Conservation (phyloP, 1,284 basidiomycete genomes). For the Stereum hirsutum region DNA sequence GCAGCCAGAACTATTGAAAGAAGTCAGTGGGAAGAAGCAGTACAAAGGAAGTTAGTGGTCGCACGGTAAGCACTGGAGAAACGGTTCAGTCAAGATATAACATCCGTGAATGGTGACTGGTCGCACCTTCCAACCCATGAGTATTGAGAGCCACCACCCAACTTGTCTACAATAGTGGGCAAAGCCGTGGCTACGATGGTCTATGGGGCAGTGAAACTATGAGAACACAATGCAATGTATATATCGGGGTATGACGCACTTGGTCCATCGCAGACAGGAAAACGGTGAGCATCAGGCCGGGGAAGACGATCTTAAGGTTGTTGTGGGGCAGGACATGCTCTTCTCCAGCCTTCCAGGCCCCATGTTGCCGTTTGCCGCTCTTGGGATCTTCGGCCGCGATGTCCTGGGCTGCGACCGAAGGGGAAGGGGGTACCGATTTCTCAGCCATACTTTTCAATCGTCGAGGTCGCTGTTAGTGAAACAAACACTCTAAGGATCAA, state of each 20-base stretch:
- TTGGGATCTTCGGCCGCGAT: not conserved
- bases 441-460: too few species aligned
- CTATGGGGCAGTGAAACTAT: conserved; percentile 22
- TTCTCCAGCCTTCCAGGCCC: conserved; percentile 27
- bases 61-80: not conserved
- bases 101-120: too few species aligned
- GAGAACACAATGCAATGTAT: not conserved
- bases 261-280: conserved; percentile 35
- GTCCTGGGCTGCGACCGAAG: not conserved
- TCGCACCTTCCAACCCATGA: conserved; percentile 74
- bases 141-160: conserved; percentile 62
- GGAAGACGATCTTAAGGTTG: conserved; percentile 29
- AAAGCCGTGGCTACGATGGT: conserved; percentile 77
- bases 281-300: conserved; percentile 29
- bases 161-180: conserved; percentile 63
- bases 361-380: conserved; percentile 17
- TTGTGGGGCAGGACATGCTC: conserved; percentile 31
- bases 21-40: conserved; percentile 53
- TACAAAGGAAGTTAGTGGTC: not conserved
- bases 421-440: too few species aligned
- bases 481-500: too few species aligned
- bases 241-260: conserved; percentile 15
- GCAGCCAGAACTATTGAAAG: too few species aligned
- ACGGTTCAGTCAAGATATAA: conserved; percentile 10
- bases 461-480: too few species aligned